Evolutionary conservation across 768 basidiomycete species (phyloP).

Genomic region (Strobilomyces echinocephalus): DNA sequence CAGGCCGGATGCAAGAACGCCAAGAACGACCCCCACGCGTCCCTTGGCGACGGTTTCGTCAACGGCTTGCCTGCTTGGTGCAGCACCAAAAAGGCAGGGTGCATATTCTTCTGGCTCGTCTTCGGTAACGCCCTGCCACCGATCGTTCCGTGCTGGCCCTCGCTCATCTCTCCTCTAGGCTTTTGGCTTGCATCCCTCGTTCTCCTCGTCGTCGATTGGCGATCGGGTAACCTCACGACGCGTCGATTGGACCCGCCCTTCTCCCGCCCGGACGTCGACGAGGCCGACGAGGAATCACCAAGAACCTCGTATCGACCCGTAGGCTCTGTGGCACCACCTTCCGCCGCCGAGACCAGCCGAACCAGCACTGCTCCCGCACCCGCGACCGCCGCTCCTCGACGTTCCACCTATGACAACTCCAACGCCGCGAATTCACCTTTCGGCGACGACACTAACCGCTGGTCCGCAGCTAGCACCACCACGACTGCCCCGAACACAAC

Average conservation of each 20-base stretch:
- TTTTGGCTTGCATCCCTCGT: slow-evolving; percentile 72
- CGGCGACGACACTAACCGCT: slow-evolving; percentile 53
- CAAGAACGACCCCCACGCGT: slow-evolving; percentile 73
- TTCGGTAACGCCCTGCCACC: slow-evolving; percentile 47
- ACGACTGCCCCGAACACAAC: slow-evolving; percentile 25
- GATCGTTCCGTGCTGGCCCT: neutral
- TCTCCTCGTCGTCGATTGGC: slow-evolving; percentile 71
- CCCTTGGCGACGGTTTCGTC: slow-evolving; percentile 61
- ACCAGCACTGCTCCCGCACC: slow-evolving; percentile 13
- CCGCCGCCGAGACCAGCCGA: slow-evolving; percentile 31
- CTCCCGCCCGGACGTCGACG: slow-evolving; percentile 52
- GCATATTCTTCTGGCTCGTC: slow-evolving; percentile 84
- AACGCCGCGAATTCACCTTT: slow-evolving; percentile 38
- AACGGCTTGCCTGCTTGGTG: slow-evolving; percentile 78
- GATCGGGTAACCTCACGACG: slow-evolving; percentile 50
- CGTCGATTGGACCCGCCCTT: slow-evolving; percentile 73
- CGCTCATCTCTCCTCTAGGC: slow-evolving; percentile 35
- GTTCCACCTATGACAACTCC: slow-evolving; percentile 23
- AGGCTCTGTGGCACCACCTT: slow-evolving; percentile 25
- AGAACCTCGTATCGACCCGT: slow-evolving; percentile 45
- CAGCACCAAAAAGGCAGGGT: slow-evolving; percentile 85
- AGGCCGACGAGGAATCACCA: slow-evolving; percentile 53
- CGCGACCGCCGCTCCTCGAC: slow-evolving; percentile 16
- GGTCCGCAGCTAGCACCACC: slow-evolving; percentile 32
- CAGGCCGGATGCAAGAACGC: slow-evolving; percentile 86